Conservation (phyloP, 495 filamentous ascomycete species). For the Penicillium lagena region DNA sequence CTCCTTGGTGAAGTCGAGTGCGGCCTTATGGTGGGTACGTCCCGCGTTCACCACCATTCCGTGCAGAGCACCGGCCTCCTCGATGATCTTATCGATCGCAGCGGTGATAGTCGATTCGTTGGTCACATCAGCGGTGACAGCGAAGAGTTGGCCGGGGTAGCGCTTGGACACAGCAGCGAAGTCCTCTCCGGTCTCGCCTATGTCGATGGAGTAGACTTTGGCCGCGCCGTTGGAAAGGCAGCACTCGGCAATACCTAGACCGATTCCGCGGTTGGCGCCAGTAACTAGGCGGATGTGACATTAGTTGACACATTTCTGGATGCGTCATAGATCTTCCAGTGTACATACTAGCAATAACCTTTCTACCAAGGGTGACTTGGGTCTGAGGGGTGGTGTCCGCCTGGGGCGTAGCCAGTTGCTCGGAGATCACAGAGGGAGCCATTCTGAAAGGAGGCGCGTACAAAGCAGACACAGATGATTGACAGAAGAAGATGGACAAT, state of each 20-base stretch:
- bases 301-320: background rate
- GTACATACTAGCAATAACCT: constrained; percentile 18
- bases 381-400: constrained; percentile 7
- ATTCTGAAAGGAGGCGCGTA: background rate
- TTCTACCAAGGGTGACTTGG: constrained; percentile 12
- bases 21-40: constrained; percentile 39
- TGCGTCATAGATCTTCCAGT: background rate
- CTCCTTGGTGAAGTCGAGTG: constrained; percentile 33
- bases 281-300: constrained; percentile 14
- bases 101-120: constrained; percentile 26
- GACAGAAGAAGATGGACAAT: background rate
- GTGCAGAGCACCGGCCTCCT: constrained; percentile 24
- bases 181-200: constrained; percentile 30
- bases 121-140: constrained; percentile 30
- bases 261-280: constrained; percentile 35
- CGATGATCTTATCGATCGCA: constrained; percentile 31
- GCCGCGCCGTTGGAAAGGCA: constrained; percentile 33
- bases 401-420: background rate
- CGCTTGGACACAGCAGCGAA: constrained; percentile 23
- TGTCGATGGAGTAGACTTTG: constrained; percentile 35
- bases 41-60: constrained; percentile 36
- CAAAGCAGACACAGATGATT: background rate
- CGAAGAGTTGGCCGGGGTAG: constrained; percentile 23
- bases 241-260: constrained; percentile 30
- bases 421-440: constrained; percentile 3